These are phyloP conservation scores for Syzygium jambos DNA, from an alignment of 345 rosid genomes.

Conservation along the genomic window DNA sequence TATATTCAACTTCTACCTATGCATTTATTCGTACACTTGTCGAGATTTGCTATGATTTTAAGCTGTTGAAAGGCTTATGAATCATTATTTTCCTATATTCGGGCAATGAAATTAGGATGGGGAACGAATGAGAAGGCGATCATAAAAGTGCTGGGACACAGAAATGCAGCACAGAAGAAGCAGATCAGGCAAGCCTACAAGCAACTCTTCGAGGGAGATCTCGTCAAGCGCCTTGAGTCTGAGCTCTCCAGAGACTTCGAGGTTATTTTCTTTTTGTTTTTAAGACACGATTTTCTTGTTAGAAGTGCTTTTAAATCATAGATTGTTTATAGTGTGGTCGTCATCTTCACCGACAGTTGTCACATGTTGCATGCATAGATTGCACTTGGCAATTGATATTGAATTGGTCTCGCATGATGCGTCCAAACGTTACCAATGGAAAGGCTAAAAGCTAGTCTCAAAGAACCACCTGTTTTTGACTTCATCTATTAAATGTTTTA, in stretches of 20 bases:
- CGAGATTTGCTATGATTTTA: not conserved
- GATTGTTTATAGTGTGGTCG: not conserved
- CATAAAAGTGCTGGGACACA: constrained; percentile 36
- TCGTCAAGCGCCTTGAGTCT: constrained; percentile 46
- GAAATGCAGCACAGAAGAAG: constrained; percentile 46
- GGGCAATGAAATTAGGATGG: constrained; percentile 24
- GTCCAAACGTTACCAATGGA: not conserved
- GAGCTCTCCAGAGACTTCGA: constrained; percentile 47
- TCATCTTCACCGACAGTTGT: not conserved
- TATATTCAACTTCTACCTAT: not conserved
- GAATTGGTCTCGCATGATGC: not conserved
- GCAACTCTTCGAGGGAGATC: constrained; percentile 31
- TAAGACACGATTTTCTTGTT: not conserved
- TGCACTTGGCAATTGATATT: too few relatives aligned
- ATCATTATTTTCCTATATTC: not conserved
- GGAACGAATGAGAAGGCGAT: constrained; percentile 45
- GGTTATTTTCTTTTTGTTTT: not conserved
- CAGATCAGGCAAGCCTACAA: constrained; percentile 41
- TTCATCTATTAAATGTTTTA: not conserved
- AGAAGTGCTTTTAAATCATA: not conserved
- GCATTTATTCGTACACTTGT: not conserved
- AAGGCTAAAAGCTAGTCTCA: not conserved
- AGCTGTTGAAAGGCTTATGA: not conserved
- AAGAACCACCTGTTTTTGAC: not conserved
- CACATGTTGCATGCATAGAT: not conserved